A percentile compares a stretch with the other conserved stretches of the same genome.
Evolutionary conservation across 352 stramenopile species (phyloP).

Genomic region (Halophytophthora polymorphica): DNA sequence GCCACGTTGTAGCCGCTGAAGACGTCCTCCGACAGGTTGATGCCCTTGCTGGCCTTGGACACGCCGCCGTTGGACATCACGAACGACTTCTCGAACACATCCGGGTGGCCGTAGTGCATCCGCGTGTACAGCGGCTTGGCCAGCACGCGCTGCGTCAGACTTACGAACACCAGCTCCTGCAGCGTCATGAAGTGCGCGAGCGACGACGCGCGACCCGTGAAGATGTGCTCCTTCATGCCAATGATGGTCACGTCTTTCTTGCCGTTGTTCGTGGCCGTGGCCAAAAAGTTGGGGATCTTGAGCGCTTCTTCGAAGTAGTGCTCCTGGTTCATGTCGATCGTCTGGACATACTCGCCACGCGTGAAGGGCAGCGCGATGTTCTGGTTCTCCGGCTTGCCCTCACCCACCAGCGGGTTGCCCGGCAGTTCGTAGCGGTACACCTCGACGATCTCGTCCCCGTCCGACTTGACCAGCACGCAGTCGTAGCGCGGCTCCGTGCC

Average conservation of each 20-base stretch:
- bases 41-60: constrained; percentile 85
- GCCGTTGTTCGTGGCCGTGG: constrained; percentile 62
- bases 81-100: constrained; percentile 88
- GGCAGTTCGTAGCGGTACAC: constrained; percentile 86
- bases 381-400: constrained; percentile 88
- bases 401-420: constrained; percentile 76
- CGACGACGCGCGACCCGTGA: constrained; percentile 81
- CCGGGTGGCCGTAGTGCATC: constrained; percentile 87
- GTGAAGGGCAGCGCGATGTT: constrained; percentile 86
- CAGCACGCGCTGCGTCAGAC: constrained; percentile 81
- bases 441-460: constrained; percentile 84
- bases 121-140: constrained; percentile 69
- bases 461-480: constrained; percentile 80
- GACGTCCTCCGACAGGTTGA: constrained; percentile 89
- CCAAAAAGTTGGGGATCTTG: constrained; percentile 88
- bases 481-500: constrained; percentile 68
- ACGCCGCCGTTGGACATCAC: constrained; percentile 84
- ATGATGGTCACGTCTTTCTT: constrained; percentile 74
- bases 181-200: constrained; percentile 87
- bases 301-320: constrained; percentile 88
- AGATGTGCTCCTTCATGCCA: constrained; percentile 89
- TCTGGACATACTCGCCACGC: constrained; percentile 83
- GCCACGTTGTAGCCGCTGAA: constrained; percentile 86
- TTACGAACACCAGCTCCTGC: constrained; percentile 87
- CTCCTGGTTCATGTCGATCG: constrained; percentile 92